Conservation (phyloP, 768 basidiomycete species). For the Phaffia australis region DNA sequence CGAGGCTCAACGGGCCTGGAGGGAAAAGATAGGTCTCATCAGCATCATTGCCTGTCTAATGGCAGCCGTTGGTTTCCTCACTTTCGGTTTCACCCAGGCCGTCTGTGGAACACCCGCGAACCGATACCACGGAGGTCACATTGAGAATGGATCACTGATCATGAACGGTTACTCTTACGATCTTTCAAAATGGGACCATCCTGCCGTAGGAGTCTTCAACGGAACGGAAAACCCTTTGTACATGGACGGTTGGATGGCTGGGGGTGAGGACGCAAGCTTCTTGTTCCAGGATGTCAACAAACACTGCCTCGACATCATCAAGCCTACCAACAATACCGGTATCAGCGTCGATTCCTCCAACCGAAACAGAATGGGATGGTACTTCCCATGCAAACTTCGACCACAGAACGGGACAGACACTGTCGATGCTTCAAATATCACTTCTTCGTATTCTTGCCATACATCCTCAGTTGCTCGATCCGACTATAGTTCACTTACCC, state of each 20-base stretch:
- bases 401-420: conserved; percentile 63
- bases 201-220: conserved; percentile 56
- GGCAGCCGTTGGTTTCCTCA: conserved; percentile 92
- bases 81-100: conserved; percentile 90
- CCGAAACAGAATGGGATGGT: conserved; percentile 58
- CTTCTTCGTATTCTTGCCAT: conserved; percentile 61
- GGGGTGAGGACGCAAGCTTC: conserved; percentile 83
- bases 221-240: conserved; percentile 75
- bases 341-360: conserved; percentile 26
- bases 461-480: conserved; percentile 47
- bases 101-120: conserved; percentile 83
- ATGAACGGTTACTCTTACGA: conserved; percentile 94
- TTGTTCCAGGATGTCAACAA: conserved; percentile 86
- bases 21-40: conserved; percentile 93
- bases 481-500: conserved; percentile 30
- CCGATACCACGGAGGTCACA: conserved; percentile 66
- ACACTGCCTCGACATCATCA: conserved; percentile 67
- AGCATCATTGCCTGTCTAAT: conserved; percentile 68
- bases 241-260: conserved; percentile 60
- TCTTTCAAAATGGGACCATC: conserved; percentile 75
- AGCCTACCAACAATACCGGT: conserved; percentile 47
- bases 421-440: conserved; percentile 50
- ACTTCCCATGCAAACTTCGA: conserved; percentile 92
- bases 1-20: conserved; percentile 91
- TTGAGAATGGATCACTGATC: conserved; percentile 69